Conservation (phyloP, 2,329 filamentous ascomycete genomes). For the Coleophoma cylindrospora region DNA sequence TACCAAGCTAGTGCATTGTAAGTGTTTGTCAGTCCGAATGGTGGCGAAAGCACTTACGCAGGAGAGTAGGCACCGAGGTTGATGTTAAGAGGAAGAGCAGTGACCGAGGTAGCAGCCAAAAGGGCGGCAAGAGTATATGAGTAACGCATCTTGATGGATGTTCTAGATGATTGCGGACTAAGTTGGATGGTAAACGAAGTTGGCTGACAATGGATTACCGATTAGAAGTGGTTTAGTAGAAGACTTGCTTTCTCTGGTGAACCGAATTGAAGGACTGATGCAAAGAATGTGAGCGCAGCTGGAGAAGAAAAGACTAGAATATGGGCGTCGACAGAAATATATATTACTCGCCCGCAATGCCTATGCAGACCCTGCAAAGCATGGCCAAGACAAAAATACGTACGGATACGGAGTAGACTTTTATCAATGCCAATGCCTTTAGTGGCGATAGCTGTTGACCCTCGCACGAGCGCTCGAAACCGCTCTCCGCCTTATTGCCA, state of each 20-base stretch:
- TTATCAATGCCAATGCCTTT: background rate
- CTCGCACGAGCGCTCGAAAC: background rate
- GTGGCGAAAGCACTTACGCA: constrained; percentile 19
- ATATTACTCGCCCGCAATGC: background rate
- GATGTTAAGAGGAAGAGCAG: constrained; percentile 43
- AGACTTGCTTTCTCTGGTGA: constrained; percentile 16
- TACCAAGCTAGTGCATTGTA: constrained; percentile 28
- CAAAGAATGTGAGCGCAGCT: constrained; percentile 21
- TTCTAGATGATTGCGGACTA: background rate
- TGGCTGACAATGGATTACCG: constrained; percentile 1
- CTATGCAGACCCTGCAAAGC: background rate
- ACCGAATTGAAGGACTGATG: background rate
- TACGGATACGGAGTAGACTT: too few relatives aligned
- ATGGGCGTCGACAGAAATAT: background rate
- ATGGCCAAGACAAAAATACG: background rate
- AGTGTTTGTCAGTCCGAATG: background rate
- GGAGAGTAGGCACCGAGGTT: constrained; percentile 46
- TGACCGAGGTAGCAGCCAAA: constrained; percentile 19
- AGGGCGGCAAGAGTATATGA: constrained; percentile 9
- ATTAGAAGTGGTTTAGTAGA: constrained; percentile 3
- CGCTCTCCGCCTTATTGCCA: background rate
- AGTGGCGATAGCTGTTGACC: background rate
- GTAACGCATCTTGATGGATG: constrained; percentile 12
- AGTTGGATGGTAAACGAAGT: background rate
- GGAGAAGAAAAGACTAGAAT: constrained; percentile 7